phyloP scores from a whole-genome alignment of 805 yeast genomes.

The Wickerhamomyces sydowiorum region DNA sequence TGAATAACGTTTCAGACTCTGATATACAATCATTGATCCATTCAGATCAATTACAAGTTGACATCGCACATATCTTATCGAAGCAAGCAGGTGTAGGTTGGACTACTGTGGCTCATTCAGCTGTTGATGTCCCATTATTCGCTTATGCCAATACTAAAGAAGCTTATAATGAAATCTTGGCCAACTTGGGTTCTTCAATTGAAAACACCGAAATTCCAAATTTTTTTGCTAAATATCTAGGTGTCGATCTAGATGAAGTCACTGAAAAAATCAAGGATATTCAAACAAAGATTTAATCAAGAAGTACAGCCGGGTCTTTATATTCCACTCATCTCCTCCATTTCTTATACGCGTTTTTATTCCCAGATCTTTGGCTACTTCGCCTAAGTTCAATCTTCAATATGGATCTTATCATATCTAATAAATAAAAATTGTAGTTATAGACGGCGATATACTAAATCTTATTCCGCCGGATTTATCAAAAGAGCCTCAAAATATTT shows the following conservation, averaged over 20 bases:
- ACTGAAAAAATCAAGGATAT: conserved; percentile 46
- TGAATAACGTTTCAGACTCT: conserved; percentile 42
- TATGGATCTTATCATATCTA: too few species aligned
- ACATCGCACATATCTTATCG: conserved; percentile 63
- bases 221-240: conserved; percentile 55
- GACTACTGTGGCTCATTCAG: conserved; percentile 95
- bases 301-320: not conserved
- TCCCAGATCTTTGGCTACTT: too few species aligned
- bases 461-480: too few species aligned
- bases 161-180: conserved; percentile 33
- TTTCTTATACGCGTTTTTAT: not conserved
- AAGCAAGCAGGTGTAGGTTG: conserved; percentile 80
- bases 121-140: conserved; percentile 88
- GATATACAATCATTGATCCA: conserved; percentile 44
- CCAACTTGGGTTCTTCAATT: conserved; percentile 69
- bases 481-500: too few species aligned
- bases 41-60: conserved; percentile 30
- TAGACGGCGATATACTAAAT: too few species aligned
- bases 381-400: too few species aligned
- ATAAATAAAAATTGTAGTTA: too few species aligned
- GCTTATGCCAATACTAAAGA: conserved; percentile 60
- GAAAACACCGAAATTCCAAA: conserved; percentile 84
- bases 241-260: conserved; percentile 40
- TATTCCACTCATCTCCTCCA: not conserved
- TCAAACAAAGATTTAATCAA: conserved; percentile 8